A percentile compares a stretch with the other conserved stretches of the same genome.
phyloP scores from a whole-genome alignment of 768 basidiomycete genomes.

The Solioccasus polychromus region DNA sequence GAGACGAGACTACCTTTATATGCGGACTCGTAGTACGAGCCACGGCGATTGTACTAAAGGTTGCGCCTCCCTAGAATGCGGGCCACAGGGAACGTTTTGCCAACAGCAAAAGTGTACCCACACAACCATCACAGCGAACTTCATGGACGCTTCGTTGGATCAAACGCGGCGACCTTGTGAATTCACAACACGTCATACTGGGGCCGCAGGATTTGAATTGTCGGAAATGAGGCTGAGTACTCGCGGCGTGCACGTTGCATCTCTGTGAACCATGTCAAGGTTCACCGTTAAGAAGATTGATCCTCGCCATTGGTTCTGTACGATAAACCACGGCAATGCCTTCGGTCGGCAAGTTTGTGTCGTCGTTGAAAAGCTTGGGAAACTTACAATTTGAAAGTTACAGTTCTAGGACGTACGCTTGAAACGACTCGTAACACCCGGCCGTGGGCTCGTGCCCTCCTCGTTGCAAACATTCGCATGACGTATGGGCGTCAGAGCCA shows the following conservation, averaged over 20 bases:
- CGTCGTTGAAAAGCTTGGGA: too few relatives aligned
- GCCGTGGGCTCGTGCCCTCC: constrained; percentile 15
- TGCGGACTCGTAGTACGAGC: neutral
- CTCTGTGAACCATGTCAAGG: neutral
- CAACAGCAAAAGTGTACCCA: constrained; percentile 4
- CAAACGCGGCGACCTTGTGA: constrained; percentile 17
- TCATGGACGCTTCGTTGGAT: constrained; percentile 7
- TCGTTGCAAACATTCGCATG: constrained; percentile 7
- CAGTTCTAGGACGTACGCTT: too few relatives aligned
- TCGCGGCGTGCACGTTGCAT: constrained; percentile 11
- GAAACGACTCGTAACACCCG: too few relatives aligned
- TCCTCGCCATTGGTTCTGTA: too few relatives aligned
- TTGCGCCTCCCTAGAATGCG: constrained; percentile 3
- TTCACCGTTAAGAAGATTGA: neutral
- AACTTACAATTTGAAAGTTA: too few relatives aligned
- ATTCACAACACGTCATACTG: constrained; percentile 2
- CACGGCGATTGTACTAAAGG: neutral
- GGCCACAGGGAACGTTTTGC: neutral
- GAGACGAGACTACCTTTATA: constrained; percentile 11
- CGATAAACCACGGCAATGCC: too few relatives aligned
- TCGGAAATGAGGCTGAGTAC: constrained; percentile 12
- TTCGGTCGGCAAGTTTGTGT: too few relatives aligned
- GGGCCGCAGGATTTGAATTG: too few relatives aligned
- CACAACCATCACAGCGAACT: neutral
- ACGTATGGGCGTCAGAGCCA: neutral